Percentiles rank a stretch among this genome's conserved stretches.
These are phyloP conservation scores for Massarina eburnea DNA, from an alignment of 2,329 filamentous ascomycete species.

Conservation along the genomic window DNA sequence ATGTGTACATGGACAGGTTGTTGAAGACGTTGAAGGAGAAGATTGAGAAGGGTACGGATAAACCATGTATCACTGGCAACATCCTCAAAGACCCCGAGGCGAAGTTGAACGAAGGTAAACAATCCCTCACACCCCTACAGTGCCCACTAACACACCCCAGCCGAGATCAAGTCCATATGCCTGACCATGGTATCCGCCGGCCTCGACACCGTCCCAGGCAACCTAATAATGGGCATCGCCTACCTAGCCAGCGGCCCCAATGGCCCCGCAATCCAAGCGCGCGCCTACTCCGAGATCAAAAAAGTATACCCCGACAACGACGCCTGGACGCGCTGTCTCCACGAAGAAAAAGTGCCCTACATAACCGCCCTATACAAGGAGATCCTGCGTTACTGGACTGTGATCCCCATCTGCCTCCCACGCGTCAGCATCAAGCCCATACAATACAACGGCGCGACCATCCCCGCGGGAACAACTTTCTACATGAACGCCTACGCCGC, in stretches of 20 bases:
- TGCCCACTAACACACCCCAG: slow-evolving; percentile 45
- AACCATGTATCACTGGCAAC: slow-evolving; percentile 69
- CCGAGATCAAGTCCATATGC: slow-evolving; percentile 78
- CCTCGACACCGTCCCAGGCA: slow-evolving; percentile 78
- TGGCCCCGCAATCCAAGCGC: slow-evolving; percentile 70
- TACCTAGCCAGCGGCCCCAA: slow-evolving; percentile 65
- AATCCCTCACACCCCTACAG: background rate
- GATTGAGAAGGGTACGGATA: slow-evolving; percentile 64
- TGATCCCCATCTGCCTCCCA: slow-evolving; percentile 77
- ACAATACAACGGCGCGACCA: slow-evolving; percentile 64
- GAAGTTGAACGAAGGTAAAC: slow-evolving; percentile 65
- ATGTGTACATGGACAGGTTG: slow-evolving; percentile 65
- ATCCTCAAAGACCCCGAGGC: slow-evolving; percentile 71
- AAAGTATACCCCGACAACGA: slow-evolving; percentile 71
- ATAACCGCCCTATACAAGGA: slow-evolving; percentile 79
- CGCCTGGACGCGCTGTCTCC: slow-evolving; percentile 72
- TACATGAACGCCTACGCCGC: slow-evolving; percentile 78
- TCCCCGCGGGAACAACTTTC: slow-evolving; percentile 76
- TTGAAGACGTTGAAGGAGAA: slow-evolving; percentile 61
- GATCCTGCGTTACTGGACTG: slow-evolving; percentile 74
- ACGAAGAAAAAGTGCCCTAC: slow-evolving; percentile 76
- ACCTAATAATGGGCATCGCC: slow-evolving; percentile 77
- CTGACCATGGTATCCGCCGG: slow-evolving; percentile 81
- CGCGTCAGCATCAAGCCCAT: slow-evolving; percentile 73
- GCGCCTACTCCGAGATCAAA: slow-evolving; percentile 70